Base-by-base conservation (phyloP, 306 rosid species). In the Hylodesmum podocarpum region DNA sequence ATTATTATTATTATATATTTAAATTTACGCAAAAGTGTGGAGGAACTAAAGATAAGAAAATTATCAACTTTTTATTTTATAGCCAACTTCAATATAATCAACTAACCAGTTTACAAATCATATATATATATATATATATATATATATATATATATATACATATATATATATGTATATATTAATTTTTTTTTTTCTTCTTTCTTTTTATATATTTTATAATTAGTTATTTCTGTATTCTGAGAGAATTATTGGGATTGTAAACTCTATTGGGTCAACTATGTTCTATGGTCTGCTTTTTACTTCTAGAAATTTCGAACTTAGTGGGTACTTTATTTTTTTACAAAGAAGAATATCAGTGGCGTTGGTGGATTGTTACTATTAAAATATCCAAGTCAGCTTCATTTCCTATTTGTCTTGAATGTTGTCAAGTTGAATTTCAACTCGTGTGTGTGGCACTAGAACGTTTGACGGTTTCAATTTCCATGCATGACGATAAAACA, bases 401-500 rank as follows among this genome's bases (percentile, higher is more conserved):
- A 3, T 22, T 34, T 64, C 40, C 40, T 25, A 1, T 61, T 34
- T 31, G 37, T 29, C 39, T 1, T 49, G 5, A 4, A 53, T 64
- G 65, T 63, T 76, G 40, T n/a, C 15, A 75, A 21, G 29, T 55
- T 55, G 63, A 55, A 55, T 24, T 31, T 24, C 62, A 54, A 54
- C 62, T 73, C 31, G 33, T 46, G 27, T 37, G 27, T 69, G 74
- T 14, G 73, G 58, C 43, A 18, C 47, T 51, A 53, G 21, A 25
- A 21, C 14, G 44, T 51, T 43, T 19, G 85, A 64, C 85, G 69
- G 85, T 70, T 69, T n/a, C n/a, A n/a, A n/a, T n/a, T n/a, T 16
- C 64, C 73, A 49, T 31, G 78, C 36, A 21, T 47, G 53, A 29
- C 31, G 63, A 41, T 21, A n/a, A n/a, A 70, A 39, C 24, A 16